Evolutionary conservation across 352 stramenopile genomes (phyloP), one percentile per base, ranked within the genome.

Genomic region (Globisporangium parvum): DNA sequence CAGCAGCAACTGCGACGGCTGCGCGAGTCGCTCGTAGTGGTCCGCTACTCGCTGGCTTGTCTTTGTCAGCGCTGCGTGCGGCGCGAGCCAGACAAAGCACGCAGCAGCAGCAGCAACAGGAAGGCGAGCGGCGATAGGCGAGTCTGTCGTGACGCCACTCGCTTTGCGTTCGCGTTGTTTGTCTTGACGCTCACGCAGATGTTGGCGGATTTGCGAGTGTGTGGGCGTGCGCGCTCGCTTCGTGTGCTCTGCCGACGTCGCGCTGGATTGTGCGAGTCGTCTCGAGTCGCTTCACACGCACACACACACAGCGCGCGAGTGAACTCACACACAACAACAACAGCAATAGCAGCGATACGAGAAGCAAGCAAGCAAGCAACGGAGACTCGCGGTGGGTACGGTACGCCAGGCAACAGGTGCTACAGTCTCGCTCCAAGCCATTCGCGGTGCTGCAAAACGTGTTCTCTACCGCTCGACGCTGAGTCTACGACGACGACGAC

Each of bases 161-260:
- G 41, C 41, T 18, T 47, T 47, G 18, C 31, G 31, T 37, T 47
- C 41, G 41, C 17, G 41, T 18, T 1, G 18, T 20, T 45, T 45
- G 15, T 20, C 39, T 23, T 37, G 31, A 37, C 41, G 41, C 41
- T 47, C 41, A 47, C 41, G 41, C 41, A 47, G 41, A 47, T 47
- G 41, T 47, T 44, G 14, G 12, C 14, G 18, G 39, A 14, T 41
- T 41, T 18, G 37, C 37, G 37, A 17, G 35, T 26, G 41, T 12
- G 5, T 23, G n/a, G 1, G 18, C 20, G 41, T 23, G 41, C 26
- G 41, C 20, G 41, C 41, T 23, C 41, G 39, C 6, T 9, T n/a
- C n/a, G 39, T 5, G 14, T 20, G 14, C 39, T n/a, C 15, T 44
- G 39, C 39, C 6, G 39, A 37, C 31, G 31, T 37, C 31, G 31